Evolutionary conservation across 768 basidiomycete species (phyloP), one percentile per base, ranked within the genome.

Genomic region (Boletus pseudopeckii): DNA sequence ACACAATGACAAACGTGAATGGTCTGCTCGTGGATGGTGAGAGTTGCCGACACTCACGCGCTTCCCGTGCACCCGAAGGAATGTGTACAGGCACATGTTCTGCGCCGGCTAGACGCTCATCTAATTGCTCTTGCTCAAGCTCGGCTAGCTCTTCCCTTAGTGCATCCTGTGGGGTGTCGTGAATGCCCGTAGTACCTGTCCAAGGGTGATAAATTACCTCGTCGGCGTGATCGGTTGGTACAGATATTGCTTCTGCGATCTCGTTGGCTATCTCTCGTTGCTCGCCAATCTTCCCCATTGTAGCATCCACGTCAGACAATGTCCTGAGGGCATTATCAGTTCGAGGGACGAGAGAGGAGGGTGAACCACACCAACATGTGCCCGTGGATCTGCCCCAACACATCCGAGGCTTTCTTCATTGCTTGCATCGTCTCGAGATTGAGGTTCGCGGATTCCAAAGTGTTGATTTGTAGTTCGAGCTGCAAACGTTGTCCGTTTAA

Each of bases 391-490:
- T 82, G 80, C 72, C 87, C 88, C 71, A 98, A 81, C 26, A 89
- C 97, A 56, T 87, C 85, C 0, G 93, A 82, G 36, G 90, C 96
- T 71, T 90, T 89, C 88, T 94, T 97, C 91, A 99, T 97, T 26
- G 90, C 94, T 20, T 82, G 77, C 90, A 99, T 92, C 14, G 94
- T 98, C 79, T 98, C 94, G 65, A 90, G 87, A 70, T 99, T 98
- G 72, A 98, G 80, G 75, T 98, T 98, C 41, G 97, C 97, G 15
- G 90, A 92, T 72, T 98, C 97, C 42, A 98, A 81, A 18, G 96
- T 96, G 74, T 95, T 95, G 54, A 98, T 88, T 75, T 98, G 96
- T 71, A 90, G 86, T 75, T 98, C 96, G 30, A 99, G 80, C 64
- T 97, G 96, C 68, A 98, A 71, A 59, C 92, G 83, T 49, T 88